Base-by-base conservation (phyloP, 2,329 filamentous ascomycete species). In the Diaporthe velutina region DNA sequence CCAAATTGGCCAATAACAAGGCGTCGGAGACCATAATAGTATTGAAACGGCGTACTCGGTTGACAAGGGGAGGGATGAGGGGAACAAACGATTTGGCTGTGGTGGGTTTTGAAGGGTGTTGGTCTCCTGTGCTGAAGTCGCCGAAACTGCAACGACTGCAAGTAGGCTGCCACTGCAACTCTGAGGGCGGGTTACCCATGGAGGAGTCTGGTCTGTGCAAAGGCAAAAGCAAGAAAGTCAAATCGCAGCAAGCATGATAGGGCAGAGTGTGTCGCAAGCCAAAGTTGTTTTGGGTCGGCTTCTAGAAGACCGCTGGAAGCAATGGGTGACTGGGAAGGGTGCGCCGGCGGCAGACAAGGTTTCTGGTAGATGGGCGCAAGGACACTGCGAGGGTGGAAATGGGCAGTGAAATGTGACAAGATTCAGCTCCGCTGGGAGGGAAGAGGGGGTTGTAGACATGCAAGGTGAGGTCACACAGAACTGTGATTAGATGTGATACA, bases 291-390 rank as follows among this genome's bases (percentile, higher is more conserved):
- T 10, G 15, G 45, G n/a, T 17, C 2, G 42, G 42, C 45, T 71
- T 71, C 70, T 71, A 71, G 70, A 71, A 71, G 28, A 50, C 42
- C n/a, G 17, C 30, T 45, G 40, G 52, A 61, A 50, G 25, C 15
- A 57, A 28, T 30, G 70, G 42, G n/a, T 52, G 35, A 17, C 50
- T 15, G 28, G 40, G n/a, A 28, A 25, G n/a, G 38, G 5, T 25
- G 57, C 57, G 48, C 42, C 48, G 33, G 70, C 45, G 57, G 33
- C 45, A 50, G 70, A 42, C 35, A 71, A 42, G 22, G 33, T 54
- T 64, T 72, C 25, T 30, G 25, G 57, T 50, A 25, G 70, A 52
- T 10, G 7, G 13, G 33, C 25, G 48, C 55, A 64, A 72, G 22
- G 70, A 42, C 17, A 61, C 30, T n/a, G n/a, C 40, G 25, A 61